Evolutionary conservation across 805 yeast genomes (phyloP).

Genomic region (Yamadazyma kitorensis): DNA sequence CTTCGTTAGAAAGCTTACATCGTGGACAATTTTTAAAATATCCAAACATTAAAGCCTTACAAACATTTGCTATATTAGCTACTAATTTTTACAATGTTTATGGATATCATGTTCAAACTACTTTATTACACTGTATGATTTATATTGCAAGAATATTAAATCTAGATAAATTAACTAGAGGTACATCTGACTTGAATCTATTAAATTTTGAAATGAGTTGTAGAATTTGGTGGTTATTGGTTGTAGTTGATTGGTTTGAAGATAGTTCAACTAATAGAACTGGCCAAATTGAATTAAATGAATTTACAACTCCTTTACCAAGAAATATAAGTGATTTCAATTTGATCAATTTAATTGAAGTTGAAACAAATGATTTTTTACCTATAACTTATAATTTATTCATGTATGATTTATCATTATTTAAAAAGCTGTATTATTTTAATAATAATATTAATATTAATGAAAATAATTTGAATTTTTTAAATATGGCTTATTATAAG

Average conservation of each 20-base stretch:
- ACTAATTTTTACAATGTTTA: conserved; percentile 24
- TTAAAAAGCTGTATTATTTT: conserved; percentile 23
- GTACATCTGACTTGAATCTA: conserved; percentile 9
- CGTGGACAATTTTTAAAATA: conserved; percentile 30
- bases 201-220: conserved; percentile 14
- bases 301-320: conserved; percentile 23
- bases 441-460: neutral
- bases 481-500: conserved; percentile 1
- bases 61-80: conserved; percentile 22
- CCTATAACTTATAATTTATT: conserved; percentile 16
- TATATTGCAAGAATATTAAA: conserved; percentile 22
- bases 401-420: conserved; percentile 17
- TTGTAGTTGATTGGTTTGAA: conserved; percentile 32
- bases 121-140: conserved; percentile 17
- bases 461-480: neutral
- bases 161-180: conserved; percentile 15
- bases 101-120: conserved; percentile 25
- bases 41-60: conserved; percentile 22
- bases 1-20: conserved; percentile 27
- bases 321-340: conserved; percentile 14
- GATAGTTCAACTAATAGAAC: conserved; percentile 16
- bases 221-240: conserved; percentile 26
- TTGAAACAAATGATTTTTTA: conserved; percentile 19
- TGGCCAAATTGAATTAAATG: conserved; percentile 15
- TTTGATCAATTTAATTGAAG: conserved; percentile 8